Conservation (phyloP, 345 rosid genomes). For the Geranium brycei region DNA sequence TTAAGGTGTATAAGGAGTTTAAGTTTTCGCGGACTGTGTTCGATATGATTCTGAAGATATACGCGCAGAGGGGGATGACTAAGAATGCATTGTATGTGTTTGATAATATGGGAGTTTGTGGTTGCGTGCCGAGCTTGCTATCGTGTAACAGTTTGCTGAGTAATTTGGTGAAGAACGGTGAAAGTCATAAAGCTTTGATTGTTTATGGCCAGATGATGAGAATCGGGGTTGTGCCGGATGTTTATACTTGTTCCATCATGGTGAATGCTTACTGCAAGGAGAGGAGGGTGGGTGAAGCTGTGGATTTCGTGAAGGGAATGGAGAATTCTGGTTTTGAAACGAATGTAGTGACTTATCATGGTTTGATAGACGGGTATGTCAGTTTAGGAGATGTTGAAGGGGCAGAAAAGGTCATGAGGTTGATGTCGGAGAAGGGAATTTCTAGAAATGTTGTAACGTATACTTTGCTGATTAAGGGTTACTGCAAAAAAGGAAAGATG, state of each 20-base stretch:
- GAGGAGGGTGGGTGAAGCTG: conserved; percentile 33
- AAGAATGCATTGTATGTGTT: conserved; percentile 72
- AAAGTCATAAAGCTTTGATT: conserved; percentile 31
- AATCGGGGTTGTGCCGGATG: conserved; percentile 60
- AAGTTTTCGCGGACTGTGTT: conserved; percentile 56
- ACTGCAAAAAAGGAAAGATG: conserved; percentile 35
- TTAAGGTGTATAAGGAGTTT: conserved; percentile 35
- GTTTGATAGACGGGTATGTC: conserved; percentile 68
- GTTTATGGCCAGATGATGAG: conserved; percentile 58
- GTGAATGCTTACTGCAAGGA: conserved; percentile 62
- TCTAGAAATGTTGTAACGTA: conserved; percentile 36
- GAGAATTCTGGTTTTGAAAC: conserved; percentile 41
- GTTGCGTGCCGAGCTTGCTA: conserved; percentile 48
- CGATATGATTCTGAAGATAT: conserved; percentile 70
- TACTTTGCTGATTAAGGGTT: conserved; percentile 52
- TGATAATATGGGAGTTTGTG: conserved; percentile 59
- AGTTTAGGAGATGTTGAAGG: conserved; percentile 44
- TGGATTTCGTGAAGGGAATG: conserved; percentile 35
- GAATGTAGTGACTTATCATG: conserved; percentile 59
- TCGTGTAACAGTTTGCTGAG: conserved; percentile 69
- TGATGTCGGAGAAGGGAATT: conserved; percentile 46
- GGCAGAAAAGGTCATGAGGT: conserved; percentile 22
- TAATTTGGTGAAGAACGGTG: conserved; percentile 48
- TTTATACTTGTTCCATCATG: conserved; percentile 57
- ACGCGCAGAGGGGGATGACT: conserved; percentile 43